These are phyloP conservation scores for Phanerodontia chrysosporium DNA, from an alignment of 768 basidiomycete species.

Conservation along the genomic window DNA sequence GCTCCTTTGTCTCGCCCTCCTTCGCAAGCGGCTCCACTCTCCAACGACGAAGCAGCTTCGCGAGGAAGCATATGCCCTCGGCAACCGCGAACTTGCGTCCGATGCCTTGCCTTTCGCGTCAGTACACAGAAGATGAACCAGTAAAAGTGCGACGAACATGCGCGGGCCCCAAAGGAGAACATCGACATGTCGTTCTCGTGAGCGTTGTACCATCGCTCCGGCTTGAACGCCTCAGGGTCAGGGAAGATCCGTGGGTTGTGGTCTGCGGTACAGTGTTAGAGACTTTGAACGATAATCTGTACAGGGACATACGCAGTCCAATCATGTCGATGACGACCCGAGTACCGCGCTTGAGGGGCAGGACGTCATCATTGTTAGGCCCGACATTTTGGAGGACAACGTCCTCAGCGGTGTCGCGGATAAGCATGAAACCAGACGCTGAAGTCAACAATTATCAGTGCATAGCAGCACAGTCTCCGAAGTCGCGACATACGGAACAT, in stretches of 20 bases:
- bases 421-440: neutral
- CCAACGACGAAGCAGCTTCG: slow-evolving; percentile 2
- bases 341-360: neutral
- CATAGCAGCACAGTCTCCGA: too few species aligned
- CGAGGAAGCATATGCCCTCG: slow-evolving; percentile 6
- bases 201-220: slow-evolving; percentile 6
- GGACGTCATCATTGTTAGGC: neutral
- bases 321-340: neutral
- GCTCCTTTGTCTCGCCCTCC: slow-evolving; percentile 2
- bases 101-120: neutral
- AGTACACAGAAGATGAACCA: neutral
- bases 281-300: too few species aligned
- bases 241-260: slow-evolving; percentile 7
- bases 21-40: neutral
- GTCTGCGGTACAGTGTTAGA: too few species aligned
- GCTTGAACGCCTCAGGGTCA: slow-evolving; percentile 8
- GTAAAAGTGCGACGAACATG: neutral
- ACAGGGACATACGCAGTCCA: neutral
- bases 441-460: neutral
- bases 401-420: neutral
- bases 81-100: slow-evolving; percentile 3
- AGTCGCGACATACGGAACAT: neutral
- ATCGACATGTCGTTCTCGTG: slow-evolving; percentile 5
- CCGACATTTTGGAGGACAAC: neutral
- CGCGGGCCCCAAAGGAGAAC: slow-evolving; percentile 5